A percentile compares a stretch with the other conserved stretches of the same genome.
Evolutionary conservation across 352 stramenopile genomes (phyloP).

Genomic region (Globisporangium polare): DNA sequence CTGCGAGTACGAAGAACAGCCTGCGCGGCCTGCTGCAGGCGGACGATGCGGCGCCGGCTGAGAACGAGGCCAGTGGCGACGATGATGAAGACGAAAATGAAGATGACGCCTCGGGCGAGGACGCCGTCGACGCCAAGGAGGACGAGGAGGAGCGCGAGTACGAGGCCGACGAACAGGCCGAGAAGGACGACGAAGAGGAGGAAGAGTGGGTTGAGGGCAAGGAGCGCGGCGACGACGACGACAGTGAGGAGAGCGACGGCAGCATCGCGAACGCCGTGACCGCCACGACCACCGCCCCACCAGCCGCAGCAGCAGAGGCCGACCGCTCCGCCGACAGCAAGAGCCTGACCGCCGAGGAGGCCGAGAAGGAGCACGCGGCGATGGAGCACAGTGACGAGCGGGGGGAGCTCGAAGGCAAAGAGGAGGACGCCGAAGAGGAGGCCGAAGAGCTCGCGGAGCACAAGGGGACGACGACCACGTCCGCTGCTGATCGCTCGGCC

Average conservation of each 20-base stretch:
- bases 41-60: neutral
- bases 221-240: neutral
- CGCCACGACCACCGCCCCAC: neutral
- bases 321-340: neutral
- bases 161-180: neutral
- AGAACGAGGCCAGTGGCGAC: neutral
- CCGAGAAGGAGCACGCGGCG: neutral
- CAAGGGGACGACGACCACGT: neutral
- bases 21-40: conserved; percentile 11
- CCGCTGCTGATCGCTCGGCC: neutral
- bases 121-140: neutral
- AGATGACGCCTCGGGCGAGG: neutral
- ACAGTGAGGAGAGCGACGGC: neutral
- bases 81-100: no score
- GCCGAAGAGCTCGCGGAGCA: conserved; percentile 11
- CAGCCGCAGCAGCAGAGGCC: neutral
- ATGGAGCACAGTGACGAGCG: neutral
- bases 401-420: neutral
- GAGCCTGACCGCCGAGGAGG: conserved; percentile 1
- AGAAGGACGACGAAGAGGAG: conserved; percentile 3
- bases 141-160: neutral
- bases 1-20: neutral
- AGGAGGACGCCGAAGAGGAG: conserved; percentile 3
- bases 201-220: neutral
- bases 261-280: neutral